Base-by-base conservation (phyloP, 305 asterid species). In the Fraxinus greggii region DNA sequence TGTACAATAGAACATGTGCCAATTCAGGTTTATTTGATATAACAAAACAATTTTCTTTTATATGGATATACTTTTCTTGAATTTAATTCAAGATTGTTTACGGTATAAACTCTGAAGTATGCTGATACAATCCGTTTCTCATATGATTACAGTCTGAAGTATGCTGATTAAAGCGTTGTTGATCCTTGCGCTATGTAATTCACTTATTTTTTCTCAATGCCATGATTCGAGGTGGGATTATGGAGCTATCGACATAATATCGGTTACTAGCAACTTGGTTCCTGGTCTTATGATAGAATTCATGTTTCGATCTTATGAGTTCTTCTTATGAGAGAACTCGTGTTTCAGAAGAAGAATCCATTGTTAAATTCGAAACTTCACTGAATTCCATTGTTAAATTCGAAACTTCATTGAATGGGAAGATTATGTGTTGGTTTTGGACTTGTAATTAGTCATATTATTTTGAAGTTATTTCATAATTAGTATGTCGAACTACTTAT, bases 211-310 rank as follows among this genome's bases (percentile, higher is more conserved):
- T 54, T 54, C 3, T 54, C 83, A 94, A 72, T 93, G 97, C 85
- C 98, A 93, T 67, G 97, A 94, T 79, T 94, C 99, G 5, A 94
- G 99, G 87, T 95, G 98, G 98, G 93, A 89, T 65, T 48, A 88
- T 51, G 93, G 10, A 36, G 40, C 40, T 36, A 36, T 2, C 40
- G 40, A 36, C 10, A 10, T 36, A 15, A 89, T 95, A 78, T 95
- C 95, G 0, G 98, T 95, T 56, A 82, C 97, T 15, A 92, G 98
- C 90, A 95, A 94, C 86, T 86, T 95, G 89, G 91, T 94, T 81
- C 99, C 98, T 3, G 88, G 94, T 82, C 83, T 94, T 36, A 92
- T 95, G 97, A 83, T 90, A 65, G 89, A 94, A 33, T 91, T 94
- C 67, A 89, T 95, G 97, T 94, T n/a, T n/a, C n/a, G n/a, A n/a